Evolutionary conservation across 305 asterid species (phyloP).

Genomic region (Ajuga reptans): DNA sequence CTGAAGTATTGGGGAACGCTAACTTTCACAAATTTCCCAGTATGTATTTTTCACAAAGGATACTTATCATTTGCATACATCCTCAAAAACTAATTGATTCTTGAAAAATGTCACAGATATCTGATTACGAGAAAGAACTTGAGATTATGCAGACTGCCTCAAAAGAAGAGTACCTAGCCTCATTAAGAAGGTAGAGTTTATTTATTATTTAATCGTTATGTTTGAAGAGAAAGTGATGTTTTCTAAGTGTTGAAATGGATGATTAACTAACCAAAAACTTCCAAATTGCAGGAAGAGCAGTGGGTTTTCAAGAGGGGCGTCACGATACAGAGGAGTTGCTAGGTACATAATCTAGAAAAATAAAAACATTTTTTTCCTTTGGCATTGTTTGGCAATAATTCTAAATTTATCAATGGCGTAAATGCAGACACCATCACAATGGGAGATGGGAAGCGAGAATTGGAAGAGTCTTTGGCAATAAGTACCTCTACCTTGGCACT

Average conservation of each 20-base stretch:
- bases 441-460: conserved; percentile 95
- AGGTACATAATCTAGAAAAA: conserved; percentile 12
- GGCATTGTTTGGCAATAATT: background rate
- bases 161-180: conserved; percentile 63
- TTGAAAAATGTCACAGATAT: conserved; percentile 31
- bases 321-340: conserved; percentile 74
- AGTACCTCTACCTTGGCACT: conserved; percentile 82
- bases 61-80: background rate
- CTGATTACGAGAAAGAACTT: conserved; percentile 54
- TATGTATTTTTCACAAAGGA: conserved; percentile 11
- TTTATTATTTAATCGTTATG: background rate
- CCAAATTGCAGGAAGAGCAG: conserved; percentile 44
- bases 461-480: conserved; percentile 83
- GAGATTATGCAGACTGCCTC: conserved; percentile 58
- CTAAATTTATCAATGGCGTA: background rate
- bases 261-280: conserved; percentile 6
- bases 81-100: conserved; percentile 18
- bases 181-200: conserved; percentile 51
- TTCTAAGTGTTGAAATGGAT: background rate
- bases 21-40: conserved; percentile 56
- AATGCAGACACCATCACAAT: conserved; percentile 67
- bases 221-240: background rate
- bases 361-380: background rate
- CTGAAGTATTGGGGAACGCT: conserved; percentile 64
- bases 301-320: conserved; percentile 73